These are phyloP conservation scores for Magnolia changhungtana DNA, from an alignment of 164 flowering plant species.

Conservation along the genomic window DNA sequence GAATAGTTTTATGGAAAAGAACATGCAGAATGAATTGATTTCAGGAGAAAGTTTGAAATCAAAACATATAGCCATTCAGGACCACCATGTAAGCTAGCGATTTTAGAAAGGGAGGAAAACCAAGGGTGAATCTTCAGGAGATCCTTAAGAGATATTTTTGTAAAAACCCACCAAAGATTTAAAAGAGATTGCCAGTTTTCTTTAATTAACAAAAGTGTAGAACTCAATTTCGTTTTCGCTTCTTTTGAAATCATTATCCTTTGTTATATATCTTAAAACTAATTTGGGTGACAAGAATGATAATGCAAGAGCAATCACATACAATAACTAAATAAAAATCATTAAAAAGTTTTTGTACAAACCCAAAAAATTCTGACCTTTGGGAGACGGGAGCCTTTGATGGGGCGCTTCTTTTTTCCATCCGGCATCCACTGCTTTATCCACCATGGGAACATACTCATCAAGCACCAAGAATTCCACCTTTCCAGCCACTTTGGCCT, in stretches of 20 bases:
- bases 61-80: not conserved
- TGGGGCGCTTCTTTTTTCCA: slow-evolving; percentile 56
- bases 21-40: not conserved
- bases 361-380: slow-evolving; percentile 39
- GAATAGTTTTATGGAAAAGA: not conserved
- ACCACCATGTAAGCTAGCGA: not conserved
- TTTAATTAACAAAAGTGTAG: too few relatives aligned
- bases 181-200: too few relatives aligned
- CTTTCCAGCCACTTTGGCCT: slow-evolving; percentile 13
- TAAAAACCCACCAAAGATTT: too few relatives aligned
- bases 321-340: too few relatives aligned
- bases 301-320: too few relatives aligned
- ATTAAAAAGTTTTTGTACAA: too few relatives aligned
- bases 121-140: not conserved
- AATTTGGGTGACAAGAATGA: too few relatives aligned
- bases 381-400: slow-evolving; percentile 36
- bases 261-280: too few relatives aligned
- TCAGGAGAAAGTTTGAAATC: not conserved
- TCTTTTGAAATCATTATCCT: too few relatives aligned
- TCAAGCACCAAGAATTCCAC: slow-evolving; percentile 42
- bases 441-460: slow-evolving; percentile 91
- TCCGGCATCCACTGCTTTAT: slow-evolving; percentile 76
- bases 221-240: too few relatives aligned
- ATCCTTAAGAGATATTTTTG: too few relatives aligned
- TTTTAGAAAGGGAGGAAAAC: not conserved